Conservation (phyloP, 2,329 filamentous ascomycete genomes). For the Ophiostoma australiae region DNA sequence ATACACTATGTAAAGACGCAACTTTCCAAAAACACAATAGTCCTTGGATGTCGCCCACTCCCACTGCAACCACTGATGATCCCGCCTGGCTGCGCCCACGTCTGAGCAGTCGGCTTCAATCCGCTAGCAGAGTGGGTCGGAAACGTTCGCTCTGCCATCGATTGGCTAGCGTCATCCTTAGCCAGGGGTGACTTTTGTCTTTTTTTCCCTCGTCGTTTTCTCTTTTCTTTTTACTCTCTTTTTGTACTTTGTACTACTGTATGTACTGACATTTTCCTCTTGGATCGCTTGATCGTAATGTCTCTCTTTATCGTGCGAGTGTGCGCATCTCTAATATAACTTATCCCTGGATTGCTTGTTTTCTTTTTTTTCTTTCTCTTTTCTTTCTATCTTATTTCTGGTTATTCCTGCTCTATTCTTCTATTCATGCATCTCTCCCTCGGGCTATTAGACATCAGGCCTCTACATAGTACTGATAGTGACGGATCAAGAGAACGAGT, state of each 20-base stretch:
- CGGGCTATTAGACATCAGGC: too few species aligned
- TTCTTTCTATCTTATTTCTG: neutral
- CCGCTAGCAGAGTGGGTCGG: constrained; percentile 2
- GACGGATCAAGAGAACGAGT: neutral
- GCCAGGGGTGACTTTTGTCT: constrained; percentile 19
- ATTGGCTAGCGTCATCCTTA: constrained; percentile 13
- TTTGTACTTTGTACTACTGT: neutral
- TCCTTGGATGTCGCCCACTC: neutral
- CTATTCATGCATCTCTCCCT: neutral
- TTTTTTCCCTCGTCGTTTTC: neutral
- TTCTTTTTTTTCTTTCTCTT: neutral
- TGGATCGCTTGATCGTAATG: constrained; percentile 1
- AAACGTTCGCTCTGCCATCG: neutral
- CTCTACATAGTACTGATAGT: neutral
- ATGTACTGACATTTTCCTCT: neutral
- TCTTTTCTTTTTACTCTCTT: neutral
- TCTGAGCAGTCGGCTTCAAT: constrained; percentile 19
- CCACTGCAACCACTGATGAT: constrained; percentile 13
- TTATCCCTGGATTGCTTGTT: neutral
- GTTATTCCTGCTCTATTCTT: neutral
- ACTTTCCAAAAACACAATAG: neutral
- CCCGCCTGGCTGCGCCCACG: constrained; percentile 15
- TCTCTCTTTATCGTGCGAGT: neutral
- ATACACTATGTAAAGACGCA: neutral
- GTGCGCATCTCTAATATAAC: neutral